Base-by-base conservation (phyloP, 2,329 filamentous ascomycete genomes). In the Cyphellophora europaea region DNA sequence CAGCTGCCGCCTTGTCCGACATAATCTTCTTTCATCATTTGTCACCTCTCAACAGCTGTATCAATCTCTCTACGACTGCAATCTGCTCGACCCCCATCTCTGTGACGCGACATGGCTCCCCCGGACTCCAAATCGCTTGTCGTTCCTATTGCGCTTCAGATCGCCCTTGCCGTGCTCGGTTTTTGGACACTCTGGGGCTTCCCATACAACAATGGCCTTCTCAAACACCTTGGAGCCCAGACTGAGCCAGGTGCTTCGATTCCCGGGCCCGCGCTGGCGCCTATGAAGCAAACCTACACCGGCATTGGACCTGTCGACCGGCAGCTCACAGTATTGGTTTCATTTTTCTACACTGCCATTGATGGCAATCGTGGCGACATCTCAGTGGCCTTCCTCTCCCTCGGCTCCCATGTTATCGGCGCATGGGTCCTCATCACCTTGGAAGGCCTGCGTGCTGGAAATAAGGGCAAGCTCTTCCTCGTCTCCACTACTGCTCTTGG, bases 391-490 rank as follows among this genome's bases (percentile, higher is more conserved):
- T 53, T 57, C 3, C 42, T 62, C 11, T 53, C 51, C 5, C 61
- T 66, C 15, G 57, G 58, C 4, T 59, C 59, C 5, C 57, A 61
- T 3, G 57, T 64, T 32, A 57, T 57, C 3, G 55, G 58, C 3
- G 51, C 58, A n/a, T 66, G 60, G 59, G 49, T 56, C 4, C 41
- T 66, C 27, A 48, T 70, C 15, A 50, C 57, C 2, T 50, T 69
- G 36, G 67, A 71, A 43, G 54, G 61, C 8, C 57, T 65, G 51
- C 53, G 67, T 27, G 48, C 46, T 12, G 65, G 65, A 0, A 68
- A 69, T 47, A 47, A 53, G 10, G 53, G 60, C 32, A 62, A 52
- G 5, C 34, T 60, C 12, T 35, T 37, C 10, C 44, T 29, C 11
- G 12, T 6, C 27, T 47, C 45, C 3, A 51, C 63, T 40, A 49